Base-by-base conservation (phyloP, 176 grass and related monocot genomes). In the Pharus latifolius region DNA sequence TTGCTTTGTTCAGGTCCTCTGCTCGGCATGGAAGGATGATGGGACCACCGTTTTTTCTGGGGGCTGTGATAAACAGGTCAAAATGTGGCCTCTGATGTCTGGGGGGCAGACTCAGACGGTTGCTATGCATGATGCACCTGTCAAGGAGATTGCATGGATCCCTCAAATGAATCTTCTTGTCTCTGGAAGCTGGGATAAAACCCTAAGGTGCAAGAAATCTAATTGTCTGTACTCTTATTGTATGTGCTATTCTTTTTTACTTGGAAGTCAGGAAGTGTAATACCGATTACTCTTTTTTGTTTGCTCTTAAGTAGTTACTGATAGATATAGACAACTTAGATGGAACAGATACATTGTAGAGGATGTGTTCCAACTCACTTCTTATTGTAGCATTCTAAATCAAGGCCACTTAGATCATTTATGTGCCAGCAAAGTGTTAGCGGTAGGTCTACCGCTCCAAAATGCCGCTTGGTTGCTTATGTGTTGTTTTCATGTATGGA, bases 81-180 rank as follows among this genome's bases (percentile, higher is more conserved):
- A 92, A 66, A 96, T 96, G 86, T 96, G 93, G 88, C 88, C 93
- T 63, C 61, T 96, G 15, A 55, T 96, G 47, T 85, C 88, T 43
- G 93, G 93, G 53, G 93, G 88, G 34, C 89, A 90, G 70, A 76
- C 93, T 56, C 85, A 85, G 25, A 84, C 83, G 16, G 86, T 92
- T 28, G 86, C 93, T 22, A 80, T 88, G 78, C 93, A 97, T 85
- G 93, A 97, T 77, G 83, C 86, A 27, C 83, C 93, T 50, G 83
- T 97, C 60, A 90, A 84, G 69, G 85, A 97, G 45, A 48, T 97
- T 0, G 45, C 89, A 3, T 97, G 93, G 93, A 82, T 97, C 65
- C 54, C 85, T 75, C 93, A 97, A 18, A 97, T 97, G 88, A 97
- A 90, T 73, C 89, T 97, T 59, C 78, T 92, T 79, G 89, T 97